These are phyloP conservation scores for Acacia pycnantha DNA, from an alignment of 331 rosid genomes.

Conservation along the genomic window DNA sequence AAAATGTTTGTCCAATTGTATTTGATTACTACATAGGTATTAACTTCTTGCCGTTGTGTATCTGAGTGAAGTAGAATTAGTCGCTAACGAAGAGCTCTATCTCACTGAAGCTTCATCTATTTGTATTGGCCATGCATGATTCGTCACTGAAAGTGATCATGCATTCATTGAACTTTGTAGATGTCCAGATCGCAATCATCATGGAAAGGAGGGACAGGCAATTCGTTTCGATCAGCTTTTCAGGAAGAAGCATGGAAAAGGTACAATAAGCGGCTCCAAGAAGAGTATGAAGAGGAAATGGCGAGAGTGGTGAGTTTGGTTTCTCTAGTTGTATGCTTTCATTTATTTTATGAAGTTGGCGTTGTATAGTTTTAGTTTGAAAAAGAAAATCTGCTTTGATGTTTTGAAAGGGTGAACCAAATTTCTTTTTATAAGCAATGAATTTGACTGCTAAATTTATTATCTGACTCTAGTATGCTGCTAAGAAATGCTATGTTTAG, in stretches of 20 bases:
- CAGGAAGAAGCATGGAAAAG: constrained; percentile 86
- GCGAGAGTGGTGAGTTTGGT: constrained; percentile 83
- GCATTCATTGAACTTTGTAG: constrained; percentile 47
- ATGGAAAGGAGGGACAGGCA: constrained; percentile 51
- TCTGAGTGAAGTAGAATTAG: neutral
- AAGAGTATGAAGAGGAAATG: constrained; percentile 95
- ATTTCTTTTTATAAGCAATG: neutral
- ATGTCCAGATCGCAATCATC: constrained; percentile 55
- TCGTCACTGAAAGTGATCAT: constrained; percentile 34
- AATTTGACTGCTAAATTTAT: constrained; percentile 19
- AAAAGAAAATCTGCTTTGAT: neutral
- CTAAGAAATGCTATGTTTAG: constrained; percentile 8
- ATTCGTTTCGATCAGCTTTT: constrained; percentile 59
- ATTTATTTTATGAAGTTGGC: neutral
- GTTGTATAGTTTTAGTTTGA: constrained; percentile 8
- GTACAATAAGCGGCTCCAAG: constrained; percentile 69
- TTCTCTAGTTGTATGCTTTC: neutral
- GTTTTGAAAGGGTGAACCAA: neutral
- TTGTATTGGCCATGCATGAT: neutral
- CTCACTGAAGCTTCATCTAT: neutral
- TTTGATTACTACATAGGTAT: neutral
- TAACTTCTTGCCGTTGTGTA: neutral
- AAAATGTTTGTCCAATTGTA: neutral
- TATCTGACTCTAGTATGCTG: neutral
- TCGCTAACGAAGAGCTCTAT: constrained; percentile 1